These are phyloP conservation scores for Trichoderma pleuroti DNA, from an alignment of 2,329 filamentous ascomycete species.

Conservation along the genomic window DNA sequence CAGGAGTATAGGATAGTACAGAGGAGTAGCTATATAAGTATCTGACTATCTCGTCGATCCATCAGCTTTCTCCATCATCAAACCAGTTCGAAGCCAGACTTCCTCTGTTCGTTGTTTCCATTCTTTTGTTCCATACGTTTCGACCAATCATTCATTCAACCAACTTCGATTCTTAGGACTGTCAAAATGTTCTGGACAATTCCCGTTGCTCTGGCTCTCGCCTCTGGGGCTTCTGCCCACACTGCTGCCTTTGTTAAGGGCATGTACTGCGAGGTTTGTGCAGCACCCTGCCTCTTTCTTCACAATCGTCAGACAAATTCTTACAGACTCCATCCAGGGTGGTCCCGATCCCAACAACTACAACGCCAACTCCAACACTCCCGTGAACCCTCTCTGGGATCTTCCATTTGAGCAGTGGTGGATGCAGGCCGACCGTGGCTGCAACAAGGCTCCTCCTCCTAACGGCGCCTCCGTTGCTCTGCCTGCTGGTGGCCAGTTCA, in stretches of 20 bases:
- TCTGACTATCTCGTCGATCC: neutral
- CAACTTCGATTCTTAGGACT: neutral
- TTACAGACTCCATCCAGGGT: constrained; percentile 15
- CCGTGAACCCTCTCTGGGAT: constrained; percentile 42
- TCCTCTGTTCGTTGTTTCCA: neutral
- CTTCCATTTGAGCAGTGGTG: constrained; percentile 42
- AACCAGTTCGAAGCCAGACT: neutral
- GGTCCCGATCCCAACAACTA: constrained; percentile 29
- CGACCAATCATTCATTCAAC: neutral
- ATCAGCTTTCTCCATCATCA: neutral
- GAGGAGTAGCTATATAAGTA: constrained; percentile 5
- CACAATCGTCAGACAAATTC: neutral
- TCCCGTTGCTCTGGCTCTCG: constrained; percentile 18
- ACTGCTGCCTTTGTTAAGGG: constrained; percentile 23
- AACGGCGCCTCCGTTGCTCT: constrained; percentile 34
- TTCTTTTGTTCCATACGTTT: neutral
- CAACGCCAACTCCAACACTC: constrained; percentile 39
- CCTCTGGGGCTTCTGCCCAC: constrained; percentile 21
- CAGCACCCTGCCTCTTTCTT: neutral
- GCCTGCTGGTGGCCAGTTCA: constrained; percentile 45
- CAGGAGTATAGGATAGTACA: neutral
- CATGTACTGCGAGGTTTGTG: constrained; percentile 24
- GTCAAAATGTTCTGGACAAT: constrained; percentile 18
- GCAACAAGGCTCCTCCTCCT: constrained; percentile 34
- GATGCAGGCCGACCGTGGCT: constrained; percentile 45